phyloP scores from a whole-genome alignment of 2,329 filamentous ascomycete species.

The Didymella pinodella region DNA sequence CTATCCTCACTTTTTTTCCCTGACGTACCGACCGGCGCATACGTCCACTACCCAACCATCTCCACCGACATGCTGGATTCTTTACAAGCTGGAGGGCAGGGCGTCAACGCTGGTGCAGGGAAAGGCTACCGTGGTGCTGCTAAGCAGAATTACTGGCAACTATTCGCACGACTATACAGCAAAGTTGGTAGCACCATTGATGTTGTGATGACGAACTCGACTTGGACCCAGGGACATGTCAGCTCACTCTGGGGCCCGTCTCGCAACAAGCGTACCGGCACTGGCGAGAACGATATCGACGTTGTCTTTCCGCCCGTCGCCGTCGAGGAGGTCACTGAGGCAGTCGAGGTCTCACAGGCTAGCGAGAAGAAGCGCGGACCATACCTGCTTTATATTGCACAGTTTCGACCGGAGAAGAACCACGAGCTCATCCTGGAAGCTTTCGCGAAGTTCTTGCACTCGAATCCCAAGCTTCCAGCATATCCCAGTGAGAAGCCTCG shows the following conservation, averaged over 20 bases:
- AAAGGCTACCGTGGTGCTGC: slow-evolving; percentile 71
- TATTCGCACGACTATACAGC: slow-evolving; percentile 84
- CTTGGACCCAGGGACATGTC: slow-evolving; percentile 85
- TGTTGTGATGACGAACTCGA: slow-evolving; percentile 96
- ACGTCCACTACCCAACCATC: slow-evolving; percentile 98
- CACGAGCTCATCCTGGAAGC: slow-evolving; percentile 85
- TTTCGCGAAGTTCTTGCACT: slow-evolving; percentile 75
- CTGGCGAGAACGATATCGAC: slow-evolving; percentile 65
- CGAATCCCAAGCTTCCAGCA: slow-evolving; percentile 36
- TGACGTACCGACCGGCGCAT: slow-evolving; percentile 82
- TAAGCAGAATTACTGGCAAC: slow-evolving; percentile 85
- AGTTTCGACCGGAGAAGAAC: slow-evolving; percentile 98
- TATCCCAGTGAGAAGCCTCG: slow-evolving; percentile 64
- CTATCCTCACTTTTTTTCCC: slow-evolving; percentile 84
- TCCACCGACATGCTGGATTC: slow-evolving; percentile 96
- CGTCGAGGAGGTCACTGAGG: slow-evolving; percentile 80
- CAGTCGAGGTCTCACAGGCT: slow-evolving; percentile 73
- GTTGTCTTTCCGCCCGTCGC: slow-evolving; percentile 93
- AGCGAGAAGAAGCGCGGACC: slow-evolving; percentile 75
- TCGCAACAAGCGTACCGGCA: slow-evolving; percentile 54
- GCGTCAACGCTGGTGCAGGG: slow-evolving; percentile 85
- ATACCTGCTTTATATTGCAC: slow-evolving; percentile 88
- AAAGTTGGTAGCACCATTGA: slow-evolving; percentile 84
- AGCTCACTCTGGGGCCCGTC: slow-evolving; percentile 75
- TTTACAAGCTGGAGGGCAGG: slow-evolving; percentile 65